Evolutionary conservation across 345 rosid species (phyloP), one percentile per base, ranked within the genome.

Genomic region (Lumnitzera littorea): DNA sequence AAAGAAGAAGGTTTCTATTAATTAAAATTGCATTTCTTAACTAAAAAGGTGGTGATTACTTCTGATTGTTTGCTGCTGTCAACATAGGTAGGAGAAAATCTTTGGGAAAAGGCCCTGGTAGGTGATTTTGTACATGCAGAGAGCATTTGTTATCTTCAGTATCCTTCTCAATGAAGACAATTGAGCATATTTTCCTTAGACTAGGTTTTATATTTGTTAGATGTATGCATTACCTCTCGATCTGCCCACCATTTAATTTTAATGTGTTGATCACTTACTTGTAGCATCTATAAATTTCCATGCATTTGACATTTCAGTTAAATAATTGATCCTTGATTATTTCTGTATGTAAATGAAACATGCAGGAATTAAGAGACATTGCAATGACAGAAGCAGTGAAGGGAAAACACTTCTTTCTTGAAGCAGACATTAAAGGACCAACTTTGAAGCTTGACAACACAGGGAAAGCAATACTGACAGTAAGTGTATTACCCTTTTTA

Each of bases 51-150:
- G 43, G 43, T 36, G 43, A 36, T 36, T 4, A 36, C 7, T 67
- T 51, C 71, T 74, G 51, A 68, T 57, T 17, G 27, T 24, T 41
- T 31, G 20, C 55, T 5, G 36, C 20, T 62, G 63, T 49, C 52
- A 55, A 31, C 65, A 71, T 65, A 89, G 96, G 77, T 92, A 61
- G 85, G 87, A n/a, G 97, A 89, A 67, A 84, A 79, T 62, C 74
- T 74, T 13, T 89, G 90, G 98, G 98, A 92, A 76, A 89, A 76
- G 71, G 97, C 97, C 51, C 67, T 92, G 84, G 96, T 86, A 71
- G 78, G 87, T 73, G 57, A 71, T 59, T 12, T 66, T 66, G 50
- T 48, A 60, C 48, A 16, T 4, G 51, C 3, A 24, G 46, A 62
- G 20, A 27, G 27, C 58, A 24, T 31, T 43, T 36, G 29, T 55